Conservation (phyloP, 2,329 filamentous ascomycete genomes). For the Monilinia vaccinii-corymbosi region DNA sequence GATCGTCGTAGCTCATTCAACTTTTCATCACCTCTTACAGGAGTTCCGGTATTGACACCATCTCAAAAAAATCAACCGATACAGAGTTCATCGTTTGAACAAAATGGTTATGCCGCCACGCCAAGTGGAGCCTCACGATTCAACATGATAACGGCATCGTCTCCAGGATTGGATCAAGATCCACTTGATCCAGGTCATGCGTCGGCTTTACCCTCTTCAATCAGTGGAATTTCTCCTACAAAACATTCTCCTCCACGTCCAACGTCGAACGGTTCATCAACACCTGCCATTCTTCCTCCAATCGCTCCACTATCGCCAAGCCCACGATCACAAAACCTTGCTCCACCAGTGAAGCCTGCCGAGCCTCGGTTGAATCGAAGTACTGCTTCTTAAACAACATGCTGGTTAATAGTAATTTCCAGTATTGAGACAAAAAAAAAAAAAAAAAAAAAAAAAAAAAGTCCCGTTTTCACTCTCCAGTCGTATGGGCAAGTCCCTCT, state of each 20-base stretch:
- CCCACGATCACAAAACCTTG: slow-evolving; percentile 46
- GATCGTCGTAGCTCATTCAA: slow-evolving; percentile 24
- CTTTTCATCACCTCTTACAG: slow-evolving; percentile 25
- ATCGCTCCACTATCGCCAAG: slow-evolving; percentile 48
- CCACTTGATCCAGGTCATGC: slow-evolving; percentile 17
- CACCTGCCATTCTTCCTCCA: slow-evolving; percentile 45
- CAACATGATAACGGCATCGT: slow-evolving; percentile 3
- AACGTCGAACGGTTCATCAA: slow-evolving; percentile 19
- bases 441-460: neutral
- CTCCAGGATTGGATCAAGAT: slow-evolving; percentile 13
- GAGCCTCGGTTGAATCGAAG: slow-evolving; percentile 12
- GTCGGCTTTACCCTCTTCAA: slow-evolving; percentile 27
- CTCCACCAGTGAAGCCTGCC: slow-evolving; percentile 48
- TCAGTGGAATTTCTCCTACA: slow-evolving; percentile 36
- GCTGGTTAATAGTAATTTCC: neutral
- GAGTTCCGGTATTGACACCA: slow-evolving; percentile 25
- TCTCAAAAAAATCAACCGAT: slow-evolving; percentile 14
- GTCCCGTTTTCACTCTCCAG: neutral
- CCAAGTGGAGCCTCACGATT: slow-evolving; percentile 6
- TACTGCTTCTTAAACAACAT: neutral
- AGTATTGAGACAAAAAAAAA: neutral
- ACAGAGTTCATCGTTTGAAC: slow-evolving; percentile 12
- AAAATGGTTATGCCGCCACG: slow-evolving; percentile 8
- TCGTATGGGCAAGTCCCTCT: neutral
- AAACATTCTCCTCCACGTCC: slow-evolving; percentile 34